Base-by-base conservation (phyloP, 257 asterid genomes). In the Rehmannia glutinosa region DNA sequence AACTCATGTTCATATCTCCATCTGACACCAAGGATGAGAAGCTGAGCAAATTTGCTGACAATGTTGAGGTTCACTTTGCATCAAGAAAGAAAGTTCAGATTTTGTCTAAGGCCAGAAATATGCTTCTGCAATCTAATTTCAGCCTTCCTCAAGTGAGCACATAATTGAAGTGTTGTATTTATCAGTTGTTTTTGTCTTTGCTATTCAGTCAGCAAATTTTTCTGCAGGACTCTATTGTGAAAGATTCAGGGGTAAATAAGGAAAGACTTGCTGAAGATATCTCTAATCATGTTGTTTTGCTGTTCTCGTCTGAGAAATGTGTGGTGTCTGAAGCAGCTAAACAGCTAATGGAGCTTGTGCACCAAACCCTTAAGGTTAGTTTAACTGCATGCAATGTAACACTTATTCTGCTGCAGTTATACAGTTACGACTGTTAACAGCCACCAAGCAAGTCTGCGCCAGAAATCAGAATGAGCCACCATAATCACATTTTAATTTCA, bases 31-130 rank as follows among this genome's bases (percentile, higher is more conserved):
- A 85, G 69, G 90, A 80, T 75, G 89, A 85, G 76, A 91, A 89
- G 75, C 77, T 91, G 77, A 91, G 88, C 81, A 85, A 74, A 75
- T 94, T 78, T 72, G 86, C 91, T 46, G 87, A 91, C 74, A 91
- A 94, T 74, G 91, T 91, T 46, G 97, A 94, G 88, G 90, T 91
- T 49, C 99, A 91, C 78, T 94, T 91, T 75, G 96, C 97, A 7
- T 77, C 90, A 10, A 82, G 96, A 77, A 94, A 94, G 75, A 94
- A 82, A 76, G 82, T 91, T 64, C 96, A 94, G 71, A 87, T 94
- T 76, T 81, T 94, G 81, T 84, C 97, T 2, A 87, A 83, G 84
- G 92, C 97, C 67, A 85, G 99, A 80, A 71, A 68, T 62, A 67
- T 87, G 67, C 97, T 94, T 77, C 81, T 88, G 36, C 92, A 69